Conservation (phyloP, 495 filamentous ascomycete genomes). For the Ascobolus immersus region DNA sequence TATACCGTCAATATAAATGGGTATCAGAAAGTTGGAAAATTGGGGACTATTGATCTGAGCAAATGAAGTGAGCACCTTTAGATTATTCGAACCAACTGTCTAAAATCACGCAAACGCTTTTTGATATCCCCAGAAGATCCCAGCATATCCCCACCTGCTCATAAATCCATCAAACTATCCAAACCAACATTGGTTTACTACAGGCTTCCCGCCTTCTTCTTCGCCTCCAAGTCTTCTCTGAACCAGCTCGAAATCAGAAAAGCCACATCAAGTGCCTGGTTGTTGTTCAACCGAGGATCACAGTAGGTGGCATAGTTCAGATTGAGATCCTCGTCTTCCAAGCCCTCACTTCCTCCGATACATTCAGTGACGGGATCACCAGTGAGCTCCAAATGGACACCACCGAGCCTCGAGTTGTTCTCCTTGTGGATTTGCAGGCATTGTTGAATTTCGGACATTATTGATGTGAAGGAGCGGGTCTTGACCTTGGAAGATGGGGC, state of each 20-base stretch:
- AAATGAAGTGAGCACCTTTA: too few relatives aligned
- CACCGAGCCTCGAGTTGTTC: slow-evolving; percentile 60
- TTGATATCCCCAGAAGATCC: background rate
- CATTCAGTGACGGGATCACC: slow-evolving; percentile 95
- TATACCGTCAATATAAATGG: too few relatives aligned
- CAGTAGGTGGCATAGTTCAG: slow-evolving; percentile 86
- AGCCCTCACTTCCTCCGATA: slow-evolving; percentile 63
- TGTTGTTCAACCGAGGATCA: slow-evolving; percentile 86
- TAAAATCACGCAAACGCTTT: too few relatives aligned
- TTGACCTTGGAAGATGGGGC: slow-evolving; percentile 44
- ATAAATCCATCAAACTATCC: background rate
- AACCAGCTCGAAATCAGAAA: slow-evolving; percentile 81
- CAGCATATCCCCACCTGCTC: background rate
- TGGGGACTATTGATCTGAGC: too few relatives aligned
- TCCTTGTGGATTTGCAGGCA: slow-evolving; percentile 63
- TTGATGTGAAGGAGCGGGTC: slow-evolving; percentile 65
- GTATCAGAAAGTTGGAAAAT: too few relatives aligned
- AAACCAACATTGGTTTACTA: background rate
- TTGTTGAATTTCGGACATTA: slow-evolving; percentile 57
- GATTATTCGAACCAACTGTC: too few relatives aligned
- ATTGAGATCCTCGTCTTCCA: slow-evolving; percentile 64
- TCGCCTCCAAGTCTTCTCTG: slow-evolving; percentile 20
- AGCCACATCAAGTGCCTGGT: slow-evolving; percentile 82
- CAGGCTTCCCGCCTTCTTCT: slow-evolving; percentile 1
- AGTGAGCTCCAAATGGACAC: slow-evolving; percentile 83